These are phyloP conservation scores for Fusarium sp. DNA, from an alignment of 2,329 filamentous ascomycete species.

Conservation along the genomic window DNA sequence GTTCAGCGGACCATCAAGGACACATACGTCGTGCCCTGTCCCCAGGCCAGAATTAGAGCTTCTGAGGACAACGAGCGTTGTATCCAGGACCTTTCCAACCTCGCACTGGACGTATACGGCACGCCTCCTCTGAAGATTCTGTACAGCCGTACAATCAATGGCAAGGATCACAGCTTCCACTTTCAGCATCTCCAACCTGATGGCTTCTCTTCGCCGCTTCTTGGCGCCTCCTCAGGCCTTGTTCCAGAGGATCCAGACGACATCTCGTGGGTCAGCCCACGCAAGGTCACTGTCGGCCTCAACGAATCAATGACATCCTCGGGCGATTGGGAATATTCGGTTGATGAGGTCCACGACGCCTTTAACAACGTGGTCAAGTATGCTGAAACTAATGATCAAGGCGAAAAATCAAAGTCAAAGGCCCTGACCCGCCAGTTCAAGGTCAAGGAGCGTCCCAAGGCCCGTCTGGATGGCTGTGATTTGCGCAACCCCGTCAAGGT, in stretches of 20 bases:
- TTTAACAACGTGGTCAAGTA: conserved; percentile 90
- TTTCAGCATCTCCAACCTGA: conserved; percentile 96
- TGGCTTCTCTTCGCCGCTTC: conserved; percentile 81
- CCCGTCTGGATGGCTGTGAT: conserved; percentile 80
- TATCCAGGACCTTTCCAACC: conserved; percentile 86
- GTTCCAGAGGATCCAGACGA: conserved; percentile 74
- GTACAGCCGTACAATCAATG: conserved; percentile 90
- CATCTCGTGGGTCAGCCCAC: conserved; percentile 82
- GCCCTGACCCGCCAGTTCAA: conserved; percentile 81
- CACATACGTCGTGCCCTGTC: conserved; percentile 87
- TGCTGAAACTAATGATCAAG: conserved; percentile 73
- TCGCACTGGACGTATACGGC: conserved; percentile 85
- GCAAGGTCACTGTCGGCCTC: conserved; percentile 81
- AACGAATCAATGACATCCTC: conserved; percentile 88
- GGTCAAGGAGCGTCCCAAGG: conserved; percentile 87
- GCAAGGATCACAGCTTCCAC: conserved; percentile 84
- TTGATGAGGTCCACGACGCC: conserved; percentile 92
- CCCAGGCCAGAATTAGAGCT: conserved; percentile 78
- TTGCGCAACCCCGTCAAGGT: conserved; percentile 84
- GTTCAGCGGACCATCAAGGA: conserved; percentile 82
- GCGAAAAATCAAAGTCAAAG: conserved; percentile 70
- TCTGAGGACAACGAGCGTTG: conserved; percentile 76
- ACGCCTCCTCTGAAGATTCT: conserved; percentile 92
- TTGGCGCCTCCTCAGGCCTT: conserved; percentile 70
- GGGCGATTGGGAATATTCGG: conserved; percentile 88